Evolutionary conservation across 208 protist genomes (phyloP), one percentile per base, ranked within the genome.

Genomic region (Trypanosoma scelopori): DNA sequence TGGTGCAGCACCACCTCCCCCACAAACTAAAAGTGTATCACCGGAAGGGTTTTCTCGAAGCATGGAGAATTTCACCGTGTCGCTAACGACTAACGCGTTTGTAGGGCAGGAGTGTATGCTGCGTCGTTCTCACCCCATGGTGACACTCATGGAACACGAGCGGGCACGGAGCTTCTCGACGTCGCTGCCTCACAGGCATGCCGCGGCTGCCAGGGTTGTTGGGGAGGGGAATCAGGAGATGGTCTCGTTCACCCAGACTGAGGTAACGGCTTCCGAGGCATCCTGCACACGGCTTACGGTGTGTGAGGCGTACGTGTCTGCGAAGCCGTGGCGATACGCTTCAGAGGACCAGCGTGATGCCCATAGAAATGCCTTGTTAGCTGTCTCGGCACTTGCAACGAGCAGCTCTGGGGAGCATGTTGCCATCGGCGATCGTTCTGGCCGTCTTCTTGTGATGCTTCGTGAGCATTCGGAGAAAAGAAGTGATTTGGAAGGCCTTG

Each of bases 391-490:
- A 5, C 69, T 95, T 20, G 76, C 82, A 18, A 76, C 42, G 39
- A 73, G 52, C 60, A 65, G 57, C n/a, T 83, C 72, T 16, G 82
- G 81, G 5, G 83, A 88, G 42, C 76, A 91, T 55, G 79, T 92
- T 20, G 91, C 91, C 11, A 71, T 91, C 1, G 91, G 91, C 15
- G 87, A 96, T 57, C 73, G 84, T 68, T 78, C 79, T 12, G 91
- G 91, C 37, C 74, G 77, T 27, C 74, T 96, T 11, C 67, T 78
- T 30, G 82, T 96, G 45, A 85, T 93, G 87, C 74, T 75, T 50
- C 78, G 82, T 15, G 48, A 63, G 13, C 60, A 75, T 16, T 81
- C 84, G 62, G 53, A 78, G 12, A 49, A 79, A 49, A 59, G 69
- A 32, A 71, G 70, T 51, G 23, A 46, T 15, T 16, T 59, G 11